Conservation (phyloP, 2,329 filamentous ascomycete genomes). For the Ascochyta pisi region DNA sequence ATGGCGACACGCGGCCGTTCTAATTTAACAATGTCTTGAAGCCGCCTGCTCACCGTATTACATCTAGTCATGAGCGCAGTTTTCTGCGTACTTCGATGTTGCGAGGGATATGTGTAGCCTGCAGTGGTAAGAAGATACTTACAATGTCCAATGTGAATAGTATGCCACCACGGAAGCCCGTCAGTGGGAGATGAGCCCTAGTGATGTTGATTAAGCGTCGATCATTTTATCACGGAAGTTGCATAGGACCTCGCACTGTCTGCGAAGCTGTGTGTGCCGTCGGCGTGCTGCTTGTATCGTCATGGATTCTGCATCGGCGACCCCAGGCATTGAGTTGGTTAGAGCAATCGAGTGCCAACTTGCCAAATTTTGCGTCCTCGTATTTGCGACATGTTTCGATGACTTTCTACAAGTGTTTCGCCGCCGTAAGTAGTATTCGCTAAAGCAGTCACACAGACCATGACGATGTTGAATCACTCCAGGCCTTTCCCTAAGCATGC, state of each 20-base stretch:
- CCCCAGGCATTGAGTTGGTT: neutral
- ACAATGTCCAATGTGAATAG: neutral
- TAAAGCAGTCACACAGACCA: neutral
- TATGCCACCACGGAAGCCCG: neutral
- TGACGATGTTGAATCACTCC: slow-evolving; percentile 6
- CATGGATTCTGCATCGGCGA: neutral
- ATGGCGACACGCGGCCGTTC: neutral
- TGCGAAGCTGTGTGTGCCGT: neutral
- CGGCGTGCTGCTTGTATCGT: neutral
- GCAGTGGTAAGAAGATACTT: neutral
- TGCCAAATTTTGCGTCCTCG: too few species aligned
- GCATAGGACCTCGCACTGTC: neutral
- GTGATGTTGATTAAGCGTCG: neutral
- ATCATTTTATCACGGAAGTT: neutral
- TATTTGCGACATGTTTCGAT: too few species aligned
- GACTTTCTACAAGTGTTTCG: neutral
- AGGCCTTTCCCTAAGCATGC: neutral
- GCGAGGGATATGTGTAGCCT: neutral
- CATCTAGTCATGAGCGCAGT: neutral
- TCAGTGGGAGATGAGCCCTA: neutral
- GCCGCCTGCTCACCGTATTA: neutral
- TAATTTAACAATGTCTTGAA: neutral
- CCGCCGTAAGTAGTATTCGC: neutral
- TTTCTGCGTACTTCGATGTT: neutral
- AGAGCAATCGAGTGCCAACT: too few species aligned